Evolutionary conservation across 225 moss, liverwort and hornwort genomes (phyloP).

Genomic region (Sphagnum tenellum): DNA sequence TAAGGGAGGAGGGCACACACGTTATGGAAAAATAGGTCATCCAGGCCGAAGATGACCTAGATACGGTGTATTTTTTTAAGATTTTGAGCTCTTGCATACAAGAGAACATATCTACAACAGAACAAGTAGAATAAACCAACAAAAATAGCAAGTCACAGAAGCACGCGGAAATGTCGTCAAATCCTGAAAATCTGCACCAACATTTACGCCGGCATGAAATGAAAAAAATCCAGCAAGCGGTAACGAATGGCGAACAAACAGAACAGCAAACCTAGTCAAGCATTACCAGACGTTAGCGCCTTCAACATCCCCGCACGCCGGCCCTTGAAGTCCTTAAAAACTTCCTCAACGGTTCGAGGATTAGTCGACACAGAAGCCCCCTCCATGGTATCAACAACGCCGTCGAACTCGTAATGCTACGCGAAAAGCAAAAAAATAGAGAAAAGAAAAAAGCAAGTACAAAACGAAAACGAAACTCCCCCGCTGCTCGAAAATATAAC

Average conservation of each 20-base stretch:
- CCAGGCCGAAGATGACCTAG: too few relatives aligned
- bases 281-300: constrained; percentile 46
- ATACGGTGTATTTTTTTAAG: not conserved
- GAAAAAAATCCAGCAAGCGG: not conserved
- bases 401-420: not conserved
- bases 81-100: not conserved
- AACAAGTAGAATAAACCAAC: not conserved
- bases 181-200: not conserved
- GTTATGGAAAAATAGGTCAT: too few relatives aligned
- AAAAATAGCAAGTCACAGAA: too few relatives aligned
- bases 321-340: constrained; percentile 64
- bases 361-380: constrained; percentile 56
- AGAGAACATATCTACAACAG: not conserved
- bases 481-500: too few relatives aligned
- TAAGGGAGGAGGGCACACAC: too few relatives aligned
- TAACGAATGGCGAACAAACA: not conserved
- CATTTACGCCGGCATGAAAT: not conserved
- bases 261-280: not conserved
- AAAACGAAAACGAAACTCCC: too few relatives aligned
- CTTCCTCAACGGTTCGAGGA: constrained; percentile 59
- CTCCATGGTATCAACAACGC: constrained; percentile 29
- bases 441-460: too few relatives aligned
- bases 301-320: constrained; percentile 69
- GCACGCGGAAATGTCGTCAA: too few relatives aligned
- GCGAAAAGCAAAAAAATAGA: too few relatives aligned